Evolutionary conservation across 495 filamentous ascomycete species (phyloP).

Genomic region (Darksidea phi): DNA sequence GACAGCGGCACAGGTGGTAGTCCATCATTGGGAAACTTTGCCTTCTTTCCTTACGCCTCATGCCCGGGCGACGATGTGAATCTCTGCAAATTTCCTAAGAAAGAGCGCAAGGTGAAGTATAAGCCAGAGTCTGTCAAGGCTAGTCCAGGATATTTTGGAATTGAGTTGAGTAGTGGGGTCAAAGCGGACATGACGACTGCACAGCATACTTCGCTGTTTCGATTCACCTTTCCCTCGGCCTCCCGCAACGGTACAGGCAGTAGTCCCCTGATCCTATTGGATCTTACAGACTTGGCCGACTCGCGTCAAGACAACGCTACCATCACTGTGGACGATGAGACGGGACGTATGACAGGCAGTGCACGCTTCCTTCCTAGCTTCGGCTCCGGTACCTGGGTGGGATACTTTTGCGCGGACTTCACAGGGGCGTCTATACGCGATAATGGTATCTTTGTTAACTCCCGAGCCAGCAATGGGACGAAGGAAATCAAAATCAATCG

Average conservation of each 20-base stretch:
- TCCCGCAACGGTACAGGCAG: constrained; percentile 27
- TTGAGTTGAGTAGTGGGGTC: constrained; percentile 60
- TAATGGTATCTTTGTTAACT: constrained; percentile 35
- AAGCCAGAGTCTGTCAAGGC: constrained; percentile 55
- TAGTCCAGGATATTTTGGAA: constrained; percentile 64
- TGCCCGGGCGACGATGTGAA: constrained; percentile 65
- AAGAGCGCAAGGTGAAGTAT: constrained; percentile 49
- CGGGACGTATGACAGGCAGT: constrained; percentile 35
- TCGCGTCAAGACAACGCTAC: constrained; percentile 50
- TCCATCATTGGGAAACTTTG: constrained; percentile 64
- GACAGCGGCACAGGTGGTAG: constrained; percentile 56
- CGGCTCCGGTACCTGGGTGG: constrained; percentile 33
- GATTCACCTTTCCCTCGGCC: constrained; percentile 63
- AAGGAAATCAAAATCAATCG: constrained; percentile 31
- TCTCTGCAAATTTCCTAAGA: constrained; percentile 62
- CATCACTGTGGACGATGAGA: constrained; percentile 28
- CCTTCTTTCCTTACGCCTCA: constrained; percentile 65
- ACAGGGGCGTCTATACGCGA: constrained; percentile 33
- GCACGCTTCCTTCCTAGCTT: constrained; percentile 37
- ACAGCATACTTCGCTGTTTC: constrained; percentile 65
- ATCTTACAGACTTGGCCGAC: constrained; percentile 65
- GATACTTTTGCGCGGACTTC: constrained; percentile 39
- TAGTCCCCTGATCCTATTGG: constrained; percentile 62
- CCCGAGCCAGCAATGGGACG: constrained; percentile 27
- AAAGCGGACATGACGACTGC: constrained; percentile 66